Base-by-base conservation (phyloP, 2,329 filamentous ascomycete genomes). In the Nothophaeocryptopus gaeumannii region DNA sequence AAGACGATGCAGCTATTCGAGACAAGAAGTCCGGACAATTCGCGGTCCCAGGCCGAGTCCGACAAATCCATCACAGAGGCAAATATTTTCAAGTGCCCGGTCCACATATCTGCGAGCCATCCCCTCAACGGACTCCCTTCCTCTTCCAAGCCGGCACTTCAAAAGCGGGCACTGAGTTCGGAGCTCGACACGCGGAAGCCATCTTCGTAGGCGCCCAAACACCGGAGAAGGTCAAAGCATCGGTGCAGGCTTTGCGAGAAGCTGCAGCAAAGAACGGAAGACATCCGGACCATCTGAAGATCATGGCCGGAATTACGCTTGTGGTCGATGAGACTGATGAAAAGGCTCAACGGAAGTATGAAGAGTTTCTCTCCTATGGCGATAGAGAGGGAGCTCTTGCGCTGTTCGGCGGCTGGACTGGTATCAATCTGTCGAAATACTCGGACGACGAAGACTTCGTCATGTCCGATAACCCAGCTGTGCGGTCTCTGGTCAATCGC, bases 361-460 rank as follows among this genome's bases (percentile, higher is more conserved):
- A 75, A 1, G 79, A 85, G 3, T 81, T 80, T 53, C 73, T 77
- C 8, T 74, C 76, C 45, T 80, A 85, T 59, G 84, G 81, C 0
- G 78, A 77, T 2, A 71, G 77, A 31, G 84, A 84, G 55, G 85
- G 85, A 2, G 85, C 84, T 0, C 63, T 87, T 45, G 81, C 84
- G 1, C 67, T 88, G 11, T 88, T 88, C 59, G 83, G 83, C 16
- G 85, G 85, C 1, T 88, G 84, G 83, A 87, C 84, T 0, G 85
- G 82, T 0, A 82, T 84, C 43, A 79, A 85, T 61, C 66, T 85
- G 4, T 70, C 74, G 9, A 68, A 75, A 39, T 84, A 83, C 55
- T 75, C 70, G 0, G 81, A 84, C 26, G 80, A 84, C 33, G 75
- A 84, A 59, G 82, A 85, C 35, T 72, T 74, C 53, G 34, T 29